These are phyloP conservation scores for Gamsiella multidivaricata DNA, from an alignment of 192 early-diverging fungal species.

Conservation along the genomic window DNA sequence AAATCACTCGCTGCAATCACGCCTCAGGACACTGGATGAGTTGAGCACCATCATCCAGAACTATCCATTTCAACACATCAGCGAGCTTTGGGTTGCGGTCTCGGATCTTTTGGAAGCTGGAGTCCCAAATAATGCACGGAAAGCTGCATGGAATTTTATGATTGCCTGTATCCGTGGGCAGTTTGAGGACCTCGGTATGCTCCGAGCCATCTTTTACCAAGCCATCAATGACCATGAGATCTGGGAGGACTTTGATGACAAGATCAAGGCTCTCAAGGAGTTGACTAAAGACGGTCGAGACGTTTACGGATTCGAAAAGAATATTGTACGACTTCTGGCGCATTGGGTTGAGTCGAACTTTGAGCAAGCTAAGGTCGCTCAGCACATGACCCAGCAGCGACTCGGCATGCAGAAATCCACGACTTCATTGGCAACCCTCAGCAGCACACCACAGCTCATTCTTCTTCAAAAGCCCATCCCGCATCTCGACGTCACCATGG, in stretches of 20 bases:
- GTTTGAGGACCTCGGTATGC: constrained; percentile 66
- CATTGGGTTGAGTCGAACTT: constrained; percentile 62
- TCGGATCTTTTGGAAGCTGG: constrained; percentile 57
- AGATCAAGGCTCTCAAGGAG: constrained; percentile 58
- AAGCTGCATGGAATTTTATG: constrained; percentile 69
- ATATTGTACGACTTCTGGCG: constrained; percentile 60
- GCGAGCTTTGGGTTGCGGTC: constrained; percentile 65
- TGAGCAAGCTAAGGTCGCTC: constrained; percentile 46
- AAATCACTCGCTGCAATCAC: constrained; percentile 48
- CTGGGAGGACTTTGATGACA: constrained; percentile 65
- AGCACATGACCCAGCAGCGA: constrained; percentile 50
- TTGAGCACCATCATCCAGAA: constrained; percentile 57
- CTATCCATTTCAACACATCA: constrained; percentile 64
- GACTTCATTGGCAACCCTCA: constrained; percentile 39
- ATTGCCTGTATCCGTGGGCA: constrained; percentile 66
- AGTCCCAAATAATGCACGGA: constrained; percentile 62
- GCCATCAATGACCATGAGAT: constrained; percentile 59
- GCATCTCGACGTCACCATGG: constrained; percentile 61
- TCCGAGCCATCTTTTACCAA: constrained; percentile 65
- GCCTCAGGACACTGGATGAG: constrained; percentile 60
- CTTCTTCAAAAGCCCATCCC: constrained; percentile 49
- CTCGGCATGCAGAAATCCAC: constrained; percentile 54
- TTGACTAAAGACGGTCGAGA: constrained; percentile 67
- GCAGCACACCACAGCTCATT: constrained; percentile 48
- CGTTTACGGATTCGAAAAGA: constrained; percentile 69